Evolutionary conservation across 148 eudicot genomes (phyloP), one percentile per base, ranked within the genome.

Genomic region (Suaeda aralocaspica): DNA sequence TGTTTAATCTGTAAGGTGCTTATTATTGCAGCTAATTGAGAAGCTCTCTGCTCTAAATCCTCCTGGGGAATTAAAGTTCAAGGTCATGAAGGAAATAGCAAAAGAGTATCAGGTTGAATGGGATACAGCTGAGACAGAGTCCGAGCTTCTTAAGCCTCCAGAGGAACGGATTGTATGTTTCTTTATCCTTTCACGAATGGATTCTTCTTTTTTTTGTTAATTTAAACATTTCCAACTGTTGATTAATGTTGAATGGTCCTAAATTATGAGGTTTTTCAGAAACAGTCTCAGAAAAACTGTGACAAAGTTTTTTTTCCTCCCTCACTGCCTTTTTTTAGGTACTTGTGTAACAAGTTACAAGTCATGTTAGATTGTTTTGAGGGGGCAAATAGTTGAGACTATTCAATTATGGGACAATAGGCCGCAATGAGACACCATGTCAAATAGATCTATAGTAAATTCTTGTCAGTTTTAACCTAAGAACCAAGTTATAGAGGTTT

Each of bases 71-170:
- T 7, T 82, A 51, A 82, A 82, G 82, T 75, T 82, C 64, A 82
- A 73, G 70, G 76, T 94, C 50, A 77, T 94, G 89, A 94, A 94
- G 82, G 98, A 94, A 76, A 94, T 94, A 80, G 97, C 98, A 1
- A 94, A 94, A 79, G 98, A 94, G 66, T 86, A 87, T 66, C 97
- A 91, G 74, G 82, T 91, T 56, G 82, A 91, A 19, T 94, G 98
- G 98, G 92, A 94, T 75, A 87, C 85, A 1, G 55, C 87, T 12
- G 97, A 94, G 76, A 84, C 97, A 6, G 98, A 94, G 70, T 65
- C 36, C 34, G 98, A 94, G 80, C 90, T 94, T 71, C 92, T 94
- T 51, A 91, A 94, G 77, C 97, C 92, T 34, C 92, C 87, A 15
- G 97, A 94, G 78, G 88, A 91, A 63, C 97, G 82, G 48, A 87